phyloP scores from a whole-genome alignment of 2,329 filamentous ascomycete genomes.

The Simplicillium aogashimaense region DNA sequence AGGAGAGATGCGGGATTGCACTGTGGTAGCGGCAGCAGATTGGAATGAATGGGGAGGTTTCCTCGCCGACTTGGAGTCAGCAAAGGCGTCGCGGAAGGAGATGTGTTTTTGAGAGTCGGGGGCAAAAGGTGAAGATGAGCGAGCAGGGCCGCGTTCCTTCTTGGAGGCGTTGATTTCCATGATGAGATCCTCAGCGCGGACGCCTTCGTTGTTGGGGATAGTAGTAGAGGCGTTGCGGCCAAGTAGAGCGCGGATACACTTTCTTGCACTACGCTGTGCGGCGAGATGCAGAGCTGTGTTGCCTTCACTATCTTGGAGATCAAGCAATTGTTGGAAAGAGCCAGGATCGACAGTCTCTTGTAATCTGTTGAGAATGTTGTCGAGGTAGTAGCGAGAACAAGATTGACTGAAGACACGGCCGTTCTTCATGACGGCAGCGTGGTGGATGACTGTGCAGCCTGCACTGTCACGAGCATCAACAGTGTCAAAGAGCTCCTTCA shows the following conservation, averaged over 20 bases:
- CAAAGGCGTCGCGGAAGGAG: constrained; percentile 39
- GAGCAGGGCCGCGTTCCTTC: constrained; percentile 57
- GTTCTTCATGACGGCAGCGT: constrained; percentile 81
- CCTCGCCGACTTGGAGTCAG: constrained; percentile 26
- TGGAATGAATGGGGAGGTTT: constrained; percentile 35
- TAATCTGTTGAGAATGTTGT: constrained; percentile 81
- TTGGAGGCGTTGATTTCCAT: constrained; percentile 61
- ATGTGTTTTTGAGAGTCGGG: constrained; percentile 49
- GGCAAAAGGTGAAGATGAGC: constrained; percentile 66
- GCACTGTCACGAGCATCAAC: constrained; percentile 70
- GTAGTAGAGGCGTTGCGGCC: constrained; percentile 75
- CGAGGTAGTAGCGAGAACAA: constrained; percentile 86
- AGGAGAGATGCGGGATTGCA: constrained; percentile 59
- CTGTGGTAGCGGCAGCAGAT: constrained; percentile 57
- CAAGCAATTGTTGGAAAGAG: constrained; percentile 68
- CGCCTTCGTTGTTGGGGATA: constrained; percentile 69
- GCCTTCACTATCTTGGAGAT: constrained; percentile 74
- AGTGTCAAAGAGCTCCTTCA: constrained; percentile 75
- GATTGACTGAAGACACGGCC: constrained; percentile 74
- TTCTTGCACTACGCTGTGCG: constrained; percentile 76
- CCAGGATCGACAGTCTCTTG: constrained; percentile 66
- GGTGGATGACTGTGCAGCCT: constrained; percentile 85
- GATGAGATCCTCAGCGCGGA: constrained; percentile 79
- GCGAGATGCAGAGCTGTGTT: constrained; percentile 74
- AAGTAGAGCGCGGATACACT: constrained; percentile 74